Conservation (phyloP, 2,329 filamentous ascomycete genomes). For the Monilinia fructigena region DNA sequence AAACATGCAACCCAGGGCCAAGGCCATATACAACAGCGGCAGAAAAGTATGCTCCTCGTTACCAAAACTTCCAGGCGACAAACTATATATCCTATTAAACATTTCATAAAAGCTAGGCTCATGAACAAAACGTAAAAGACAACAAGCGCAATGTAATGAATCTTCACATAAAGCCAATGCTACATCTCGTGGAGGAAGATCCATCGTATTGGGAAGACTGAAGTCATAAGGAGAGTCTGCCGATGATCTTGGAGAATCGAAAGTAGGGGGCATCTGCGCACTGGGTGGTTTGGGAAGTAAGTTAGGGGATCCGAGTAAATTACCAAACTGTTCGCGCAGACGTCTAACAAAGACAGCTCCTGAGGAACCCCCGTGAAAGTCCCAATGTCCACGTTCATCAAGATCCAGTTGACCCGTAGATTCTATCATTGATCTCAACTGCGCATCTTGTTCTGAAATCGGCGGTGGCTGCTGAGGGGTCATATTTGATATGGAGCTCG, state of each 20-base stretch:
- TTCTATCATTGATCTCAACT: slow-evolving; percentile 92
- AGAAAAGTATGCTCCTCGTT: slow-evolving; percentile 67
- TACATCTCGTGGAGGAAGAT: slow-evolving; percentile 66
- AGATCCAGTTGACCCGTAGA: slow-evolving; percentile 88
- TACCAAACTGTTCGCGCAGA: slow-evolving; percentile 84
- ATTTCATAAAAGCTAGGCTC: slow-evolving; percentile 76
- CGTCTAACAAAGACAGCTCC: slow-evolving; percentile 83
- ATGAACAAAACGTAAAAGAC: slow-evolving; percentile 70
- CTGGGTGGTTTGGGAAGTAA: slow-evolving; percentile 55
- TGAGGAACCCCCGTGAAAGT: slow-evolving; percentile 92
- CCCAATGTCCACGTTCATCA: slow-evolving; percentile 87
- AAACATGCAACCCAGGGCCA: slow-evolving; percentile 74
- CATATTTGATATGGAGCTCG: neutral
- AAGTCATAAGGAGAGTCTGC: slow-evolving; percentile 38
- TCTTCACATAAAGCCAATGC: slow-evolving; percentile 55
- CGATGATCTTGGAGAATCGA: slow-evolving; percentile 38
- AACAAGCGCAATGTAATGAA: slow-evolving; percentile 56
- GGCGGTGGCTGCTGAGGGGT: slow-evolving; percentile 21
- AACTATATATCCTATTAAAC: slow-evolving; percentile 76
- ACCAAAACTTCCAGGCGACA: slow-evolving; percentile 58
- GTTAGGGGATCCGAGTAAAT: slow-evolving; percentile 64
- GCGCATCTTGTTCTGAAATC: slow-evolving; percentile 58
- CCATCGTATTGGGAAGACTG: slow-evolving; percentile 45
- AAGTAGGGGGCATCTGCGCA: slow-evolving; percentile 31
- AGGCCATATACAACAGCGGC: slow-evolving; percentile 67